These are phyloP conservation scores for Aspergillus ostianus DNA, from an alignment of 495 filamentous ascomycete species.

Conservation along the genomic window DNA sequence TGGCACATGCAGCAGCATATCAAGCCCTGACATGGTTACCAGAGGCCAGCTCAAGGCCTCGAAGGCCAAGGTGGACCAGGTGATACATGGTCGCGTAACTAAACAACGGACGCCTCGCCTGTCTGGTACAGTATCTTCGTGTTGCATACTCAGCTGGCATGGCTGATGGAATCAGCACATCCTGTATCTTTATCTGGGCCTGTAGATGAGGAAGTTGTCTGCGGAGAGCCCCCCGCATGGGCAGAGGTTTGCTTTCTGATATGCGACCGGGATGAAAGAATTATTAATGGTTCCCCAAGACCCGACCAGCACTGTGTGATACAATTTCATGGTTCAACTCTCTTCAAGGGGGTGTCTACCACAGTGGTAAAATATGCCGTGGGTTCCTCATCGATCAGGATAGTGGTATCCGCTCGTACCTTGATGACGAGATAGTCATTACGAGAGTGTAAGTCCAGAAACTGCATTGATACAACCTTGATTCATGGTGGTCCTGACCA, in stretches of 20 bases:
- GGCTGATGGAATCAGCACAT: background rate
- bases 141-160: background rate
- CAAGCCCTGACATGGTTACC: background rate
- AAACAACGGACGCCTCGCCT: background rate
- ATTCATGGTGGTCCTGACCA: constrained; percentile 15
- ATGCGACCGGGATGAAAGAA: background rate
- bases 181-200: background rate
- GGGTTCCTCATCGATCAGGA: constrained; percentile 65
- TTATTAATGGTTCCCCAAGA: constrained; percentile 23
- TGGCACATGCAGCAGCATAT: background rate
- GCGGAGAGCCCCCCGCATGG: constrained; percentile 54
- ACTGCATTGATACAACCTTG: background rate
- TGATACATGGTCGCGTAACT: background rate
- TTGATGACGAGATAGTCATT: constrained; percentile 66
- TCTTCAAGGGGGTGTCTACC: constrained; percentile 61
- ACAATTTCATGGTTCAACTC: constrained; percentile 63
- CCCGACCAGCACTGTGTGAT: constrained; percentile 63
- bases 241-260: constrained; percentile 40
- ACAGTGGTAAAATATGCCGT: constrained; percentile 39
- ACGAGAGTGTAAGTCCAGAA: constrained; percentile 55
- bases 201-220: constrained; percentile 11
- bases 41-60: background rate
- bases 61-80: background rate
- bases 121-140: background rate
- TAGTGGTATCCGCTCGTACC: constrained; percentile 52